Base-by-base conservation (phyloP, 1,284 basidiomycete genomes). In the Thelephora terrestris region DNA sequence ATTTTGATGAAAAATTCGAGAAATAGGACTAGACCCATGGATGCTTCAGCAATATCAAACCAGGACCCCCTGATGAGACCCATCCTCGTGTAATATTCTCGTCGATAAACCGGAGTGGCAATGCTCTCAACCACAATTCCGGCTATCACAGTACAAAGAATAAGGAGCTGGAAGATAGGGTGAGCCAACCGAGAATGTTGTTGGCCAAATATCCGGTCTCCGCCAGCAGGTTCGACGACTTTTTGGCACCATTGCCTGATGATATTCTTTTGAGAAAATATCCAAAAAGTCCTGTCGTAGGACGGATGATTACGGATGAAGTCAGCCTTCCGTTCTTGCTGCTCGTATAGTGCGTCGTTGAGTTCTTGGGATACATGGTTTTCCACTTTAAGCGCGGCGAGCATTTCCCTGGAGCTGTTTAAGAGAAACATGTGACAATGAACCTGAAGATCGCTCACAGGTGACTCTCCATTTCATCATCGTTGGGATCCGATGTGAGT, bases 1-100 rank as follows among this genome's bases (percentile, higher is more conserved):
- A 96, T 71, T 68, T 98, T 94, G 78, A 97, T 81, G 53, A 87
- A 52, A 55, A 95, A 93, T 62, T 99, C 95, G 47, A 85, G 54
- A 45, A 96, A 65, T 36, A 98, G 85, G 6, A 84, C 70, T 46
- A 85, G 68, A 1, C 85, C 86, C 45, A 98, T 85, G 0, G 77
- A 71, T 0, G 78, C 71, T 62, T 98, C 94, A 2, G 84, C 77
- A 43, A 94, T 69, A 56, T 91, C 85, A 64, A 93, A 98, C 95
- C 95, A 99, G 0, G 89, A 78, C 3, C 74, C 76, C 4, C 84
- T 75, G 17, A 73, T 62, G 27, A 71, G 59, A 0, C 88, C 91
- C 55, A 90, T 60, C 23, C 67, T 51, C 14, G 62, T 58, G 61
- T 85, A 91, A 66, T 81, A 96, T 23, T 79, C 65, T 37, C 81